Percentiles rank a stretch among this genome's conserved stretches.
These are phyloP conservation scores for Astragalus glycyphyllos DNA, from an alignment of 306 rosid genomes.

Conservation along the genomic window DNA sequence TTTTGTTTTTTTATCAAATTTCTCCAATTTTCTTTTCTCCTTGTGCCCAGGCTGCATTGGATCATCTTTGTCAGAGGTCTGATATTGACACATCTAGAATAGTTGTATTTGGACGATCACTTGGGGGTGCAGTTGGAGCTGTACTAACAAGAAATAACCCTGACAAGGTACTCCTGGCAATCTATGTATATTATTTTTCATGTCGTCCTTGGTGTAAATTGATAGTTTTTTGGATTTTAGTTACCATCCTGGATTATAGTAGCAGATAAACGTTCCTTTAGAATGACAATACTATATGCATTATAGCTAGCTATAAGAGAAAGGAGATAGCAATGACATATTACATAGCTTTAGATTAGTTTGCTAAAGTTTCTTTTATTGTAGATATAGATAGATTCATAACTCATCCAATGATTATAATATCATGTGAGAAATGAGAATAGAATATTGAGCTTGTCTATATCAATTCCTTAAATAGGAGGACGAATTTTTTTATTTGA, in stretches of 20 bases:
- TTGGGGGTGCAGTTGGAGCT: conserved; percentile 99
- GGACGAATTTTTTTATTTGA: neutral
- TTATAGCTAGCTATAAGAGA: conserved; percentile 20
- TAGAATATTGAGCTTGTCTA: conserved; percentile 4
- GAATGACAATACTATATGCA: conserved; percentile 10
- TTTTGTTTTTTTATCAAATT: neutral
- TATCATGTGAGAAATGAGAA: conserved; percentile 3
- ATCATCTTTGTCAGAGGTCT: conserved; percentile 91
- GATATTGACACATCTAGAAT: conserved; percentile 93
- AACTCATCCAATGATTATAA: conserved; percentile 16
- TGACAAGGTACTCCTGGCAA: conserved; percentile 71
- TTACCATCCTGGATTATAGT: neutral
- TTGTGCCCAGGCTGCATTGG: conserved; percentile 84
- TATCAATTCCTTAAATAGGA: conserved; percentile 19
- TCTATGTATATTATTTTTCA: conserved; percentile 10
- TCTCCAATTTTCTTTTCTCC: conserved; percentile 30
- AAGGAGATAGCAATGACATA: conserved; percentile 3
- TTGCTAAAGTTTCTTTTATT: conserved; percentile 16
- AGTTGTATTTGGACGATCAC: conserved; percentile 96
- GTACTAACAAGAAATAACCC: conserved; percentile 85
- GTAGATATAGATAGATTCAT: conserved; percentile 28
- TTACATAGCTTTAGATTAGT: conserved; percentile 14
- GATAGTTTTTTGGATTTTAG: conserved; percentile 22
- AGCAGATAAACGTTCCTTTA: conserved; percentile 16
- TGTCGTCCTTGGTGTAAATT: conserved; percentile 19